Evolutionary conservation across 352 stramenopile species (phyloP), one percentile per base, ranked within the genome.

Genomic region (Phytophthora pini): DNA sequence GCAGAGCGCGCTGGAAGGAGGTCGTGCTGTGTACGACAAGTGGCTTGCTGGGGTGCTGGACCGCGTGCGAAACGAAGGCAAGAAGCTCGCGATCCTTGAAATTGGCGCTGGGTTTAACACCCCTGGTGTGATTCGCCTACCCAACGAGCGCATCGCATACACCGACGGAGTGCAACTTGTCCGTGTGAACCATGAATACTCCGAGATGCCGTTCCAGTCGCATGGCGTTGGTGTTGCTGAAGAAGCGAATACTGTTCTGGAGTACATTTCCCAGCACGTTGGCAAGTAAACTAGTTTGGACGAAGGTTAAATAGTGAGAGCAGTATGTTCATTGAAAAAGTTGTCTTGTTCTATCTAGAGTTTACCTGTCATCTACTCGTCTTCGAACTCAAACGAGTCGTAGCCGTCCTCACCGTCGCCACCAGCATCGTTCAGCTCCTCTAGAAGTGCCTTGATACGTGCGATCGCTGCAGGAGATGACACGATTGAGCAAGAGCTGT

Each of bases 401-500:
- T 94, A 92, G 58, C 82, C 84, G 51, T 91, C 79, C n/a, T 86
- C 79, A 10, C 67, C 76, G 27, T 79, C 80, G 17, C 77, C 83
- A 52, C 65, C 77, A 27, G 59, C 39, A 63, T 74, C 79, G 39
- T 88, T 84, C 11, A 92, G 71, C 61, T 94, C 86, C 47, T 87
- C 79, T 47, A 94, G 63, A 32, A 94, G 69, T 26, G 82, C 74
- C 76, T 92, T 92, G 51, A 92, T 72, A 15, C 86, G 80, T 10
- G 73, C 80, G 64, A 94, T 84, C 26, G 84, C 74, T 15, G 79
- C 65, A 41, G 80, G 70, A 40, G 76, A 82, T 7, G 82, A 88
- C 44, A 82, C 70, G 44, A 94, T 79, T 53, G 86, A 91, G 72
- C 89, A 91, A 41, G 86, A 94, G 41, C 79, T 92, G 68, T 92